Evolutionary conservation across 2,329 filamentous ascomycete species (phyloP).

Genomic region (Phaeophleospora eucalypticola): DNA sequence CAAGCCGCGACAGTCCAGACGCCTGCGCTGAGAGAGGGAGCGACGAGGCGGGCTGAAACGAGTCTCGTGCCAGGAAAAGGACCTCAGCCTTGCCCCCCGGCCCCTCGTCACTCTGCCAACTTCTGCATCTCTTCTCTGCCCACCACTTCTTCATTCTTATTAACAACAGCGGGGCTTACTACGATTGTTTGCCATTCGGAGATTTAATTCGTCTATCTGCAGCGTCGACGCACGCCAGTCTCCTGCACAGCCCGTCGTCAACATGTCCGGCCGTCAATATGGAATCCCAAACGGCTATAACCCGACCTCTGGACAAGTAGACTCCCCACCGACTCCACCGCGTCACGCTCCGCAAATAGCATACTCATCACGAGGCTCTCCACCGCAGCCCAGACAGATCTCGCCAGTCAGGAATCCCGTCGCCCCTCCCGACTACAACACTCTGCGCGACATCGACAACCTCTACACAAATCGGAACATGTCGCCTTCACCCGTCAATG

Average conservation of each 20-base stretch:
- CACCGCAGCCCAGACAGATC: slow-evolving; percentile 4
- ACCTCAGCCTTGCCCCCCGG: background rate
- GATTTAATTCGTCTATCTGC: background rate
- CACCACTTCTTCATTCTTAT: background rate
- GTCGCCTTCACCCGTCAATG: slow-evolving; percentile 20
- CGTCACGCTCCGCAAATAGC: slow-evolving; percentile 3
- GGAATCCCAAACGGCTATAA: slow-evolving; percentile 20
- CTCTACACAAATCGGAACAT: slow-evolving; percentile 20
- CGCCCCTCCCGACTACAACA: slow-evolving; percentile 1
- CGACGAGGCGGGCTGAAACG: background rate
- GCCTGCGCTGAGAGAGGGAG: background rate
- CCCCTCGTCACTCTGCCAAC: background rate
- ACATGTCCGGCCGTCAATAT: slow-evolving; percentile 22
- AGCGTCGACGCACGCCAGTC: background rate
- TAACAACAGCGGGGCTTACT: background rate
- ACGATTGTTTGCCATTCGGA: background rate
- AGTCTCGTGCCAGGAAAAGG: background rate
- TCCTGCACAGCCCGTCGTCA: background rate
- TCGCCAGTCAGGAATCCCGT: slow-evolving; percentile 2
- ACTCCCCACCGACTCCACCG: slow-evolving; percentile 9
- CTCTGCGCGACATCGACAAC: slow-evolving; percentile 28
- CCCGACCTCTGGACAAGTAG: slow-evolving; percentile 7
- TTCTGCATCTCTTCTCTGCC: background rate
- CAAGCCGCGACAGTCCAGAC: no score
- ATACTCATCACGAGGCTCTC: background rate